Conservation (phyloP, 2,329 filamentous ascomycete species). For the Monilinia vaccinii-corymbosi region DNA sequence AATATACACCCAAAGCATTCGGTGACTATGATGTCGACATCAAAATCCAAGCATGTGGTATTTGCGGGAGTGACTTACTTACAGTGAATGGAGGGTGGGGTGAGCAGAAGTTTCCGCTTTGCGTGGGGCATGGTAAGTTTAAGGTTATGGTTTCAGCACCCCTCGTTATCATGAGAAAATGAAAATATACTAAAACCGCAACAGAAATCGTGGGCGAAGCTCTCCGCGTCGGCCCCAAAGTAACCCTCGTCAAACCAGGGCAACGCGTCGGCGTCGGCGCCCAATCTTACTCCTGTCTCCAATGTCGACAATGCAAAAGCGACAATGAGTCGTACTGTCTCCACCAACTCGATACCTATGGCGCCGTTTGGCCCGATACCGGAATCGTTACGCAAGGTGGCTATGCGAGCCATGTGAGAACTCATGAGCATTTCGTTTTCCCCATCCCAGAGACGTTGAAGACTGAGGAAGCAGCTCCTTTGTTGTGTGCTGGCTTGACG, state of each 20-base stretch:
- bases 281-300: constrained; percentile 43
- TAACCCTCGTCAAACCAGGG: constrained; percentile 46
- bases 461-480: constrained; percentile 58
- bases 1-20: constrained; percentile 79
- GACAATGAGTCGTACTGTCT: constrained; percentile 49
- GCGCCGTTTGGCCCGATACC: constrained; percentile 41
- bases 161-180: background rate
- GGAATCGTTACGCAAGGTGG: constrained; percentile 56
- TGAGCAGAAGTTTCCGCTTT: constrained; percentile 40
- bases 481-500: constrained; percentile 80
- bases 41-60: constrained; percentile 73
- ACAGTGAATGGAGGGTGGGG: constrained; percentile 54
- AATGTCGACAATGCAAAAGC: constrained; percentile 44
- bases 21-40: constrained; percentile 82
- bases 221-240: constrained; percentile 56
- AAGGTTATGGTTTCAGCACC: constrained; percentile 3
- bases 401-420: constrained; percentile 59
- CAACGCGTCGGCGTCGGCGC: constrained; percentile 46
- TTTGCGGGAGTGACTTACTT: constrained; percentile 66
- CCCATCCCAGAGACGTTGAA: constrained; percentile 67
- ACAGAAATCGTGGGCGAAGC: constrained; percentile 61
- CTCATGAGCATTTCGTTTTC: constrained; percentile 63
- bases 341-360: constrained; percentile 42
- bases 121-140: constrained; percentile 38
- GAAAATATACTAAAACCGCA: background rate